A percentile compares a stretch with the other conserved stretches of the same genome.
These are phyloP conservation scores for Ulota crispa DNA, from an alignment of 225 moss, liverwort and hornwort genomes.

Conservation along the genomic window DNA sequence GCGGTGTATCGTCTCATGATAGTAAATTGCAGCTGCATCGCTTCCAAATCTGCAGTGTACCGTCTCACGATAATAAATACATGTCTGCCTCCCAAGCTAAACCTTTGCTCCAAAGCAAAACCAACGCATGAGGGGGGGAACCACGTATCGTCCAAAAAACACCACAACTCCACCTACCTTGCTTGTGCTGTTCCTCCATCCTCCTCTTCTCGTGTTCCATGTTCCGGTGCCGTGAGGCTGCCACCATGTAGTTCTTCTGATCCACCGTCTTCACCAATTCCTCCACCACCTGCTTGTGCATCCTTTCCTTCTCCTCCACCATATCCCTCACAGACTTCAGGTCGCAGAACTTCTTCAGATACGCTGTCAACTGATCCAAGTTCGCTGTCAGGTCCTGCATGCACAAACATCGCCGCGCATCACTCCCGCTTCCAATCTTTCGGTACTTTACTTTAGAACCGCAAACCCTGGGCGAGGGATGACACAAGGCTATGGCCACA, in stretches of 20 bases:
- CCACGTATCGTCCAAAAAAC: background rate
- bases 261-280: slow-evolving; percentile 48
- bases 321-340: slow-evolving; percentile 51
- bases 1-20: background rate
- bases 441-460: background rate
- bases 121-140: background rate
- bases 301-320: slow-evolving; percentile 53
- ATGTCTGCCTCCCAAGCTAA: background rate
- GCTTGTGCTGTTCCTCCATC: slow-evolving; percentile 54
- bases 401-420: background rate
- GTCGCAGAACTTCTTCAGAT: slow-evolving; percentile 42
- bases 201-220: slow-evolving; percentile 38
- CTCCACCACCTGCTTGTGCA: slow-evolving; percentile 49
- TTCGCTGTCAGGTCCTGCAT: slow-evolving; percentile 46
- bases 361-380: slow-evolving; percentile 30
- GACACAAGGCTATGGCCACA: background rate
- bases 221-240: slow-evolving; percentile 33
- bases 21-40: no score
- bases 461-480: background rate
- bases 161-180: slow-evolving; percentile 24
- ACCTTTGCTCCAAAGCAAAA: background rate
- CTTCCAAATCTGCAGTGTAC: no score
- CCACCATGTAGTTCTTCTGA: slow-evolving; percentile 39
- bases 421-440: background rate
- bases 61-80: background rate